Evolutionary conservation across 176 grass and related monocot genomes (phyloP).

Genomic region (Juncus inflexus): DNA sequence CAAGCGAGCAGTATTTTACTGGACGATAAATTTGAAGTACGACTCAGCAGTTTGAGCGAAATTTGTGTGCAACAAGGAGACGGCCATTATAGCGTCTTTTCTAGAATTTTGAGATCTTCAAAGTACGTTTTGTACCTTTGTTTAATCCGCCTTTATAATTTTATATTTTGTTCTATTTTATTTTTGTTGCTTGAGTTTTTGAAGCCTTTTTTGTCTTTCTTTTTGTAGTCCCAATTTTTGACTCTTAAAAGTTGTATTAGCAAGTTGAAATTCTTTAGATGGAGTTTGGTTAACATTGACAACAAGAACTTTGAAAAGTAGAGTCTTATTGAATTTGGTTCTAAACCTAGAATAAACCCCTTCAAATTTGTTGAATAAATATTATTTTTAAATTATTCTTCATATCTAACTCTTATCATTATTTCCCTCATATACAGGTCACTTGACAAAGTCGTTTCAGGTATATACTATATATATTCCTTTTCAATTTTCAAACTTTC

Average conservation of each 20-base stretch:
- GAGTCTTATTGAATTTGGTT: not conserved
- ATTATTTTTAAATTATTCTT: slow-evolving; percentile 29
- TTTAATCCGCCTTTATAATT: not conserved
- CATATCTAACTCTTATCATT: slow-evolving; percentile 26
- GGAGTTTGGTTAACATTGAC: too few relatives aligned
- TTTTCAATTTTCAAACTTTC: not conserved
- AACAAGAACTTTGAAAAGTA: slow-evolving; percentile 7
- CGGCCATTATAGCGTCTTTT: slow-evolving; percentile 63
- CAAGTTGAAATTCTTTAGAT: not conserved
- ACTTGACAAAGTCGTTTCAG: slow-evolving; percentile 56
- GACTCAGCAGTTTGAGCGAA: slow-evolving; percentile 83
- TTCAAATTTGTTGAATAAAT: slow-evolving; percentile 3
- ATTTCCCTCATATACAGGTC: slow-evolving; percentile 31
- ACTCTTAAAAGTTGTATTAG: slow-evolving; percentile 2
- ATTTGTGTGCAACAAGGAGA: slow-evolving; percentile 59
- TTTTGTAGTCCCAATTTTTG: not conserved
- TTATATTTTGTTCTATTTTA: too few relatives aligned
- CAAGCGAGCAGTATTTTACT: slow-evolving; percentile 96
- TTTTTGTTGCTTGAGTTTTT: too few relatives aligned
- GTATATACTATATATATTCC: slow-evolving; percentile 46
- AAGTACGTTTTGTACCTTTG: slow-evolving; percentile 49
- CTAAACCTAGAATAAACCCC: not conserved
- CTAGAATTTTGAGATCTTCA: slow-evolving; percentile 75
- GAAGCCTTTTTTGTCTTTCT: too few relatives aligned
- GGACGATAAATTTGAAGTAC: slow-evolving; percentile 88